Evolutionary conservation across 495 filamentous ascomycete species (phyloP).

Genomic region (Bacidia rubella): DNA sequence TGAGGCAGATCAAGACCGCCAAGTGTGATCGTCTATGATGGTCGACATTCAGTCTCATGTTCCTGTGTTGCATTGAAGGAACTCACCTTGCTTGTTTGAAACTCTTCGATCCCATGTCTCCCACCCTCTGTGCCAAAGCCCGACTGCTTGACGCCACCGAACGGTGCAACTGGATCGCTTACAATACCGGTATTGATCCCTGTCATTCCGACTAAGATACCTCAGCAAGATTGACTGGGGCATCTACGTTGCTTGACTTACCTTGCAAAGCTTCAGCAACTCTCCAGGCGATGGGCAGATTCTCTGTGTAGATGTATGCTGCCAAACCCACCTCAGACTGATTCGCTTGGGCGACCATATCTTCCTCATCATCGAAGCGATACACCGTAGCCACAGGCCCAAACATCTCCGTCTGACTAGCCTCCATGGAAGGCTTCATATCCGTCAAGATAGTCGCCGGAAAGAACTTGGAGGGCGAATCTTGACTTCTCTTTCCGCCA

Average conservation of each 20-base stretch:
- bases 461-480: constrained; percentile 43
- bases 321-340: constrained; percentile 22
- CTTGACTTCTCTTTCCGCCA: constrained; percentile 7
- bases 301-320: constrained; percentile 20
- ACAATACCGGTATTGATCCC: constrained; percentile 27
- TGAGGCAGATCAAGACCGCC: too few relatives aligned
- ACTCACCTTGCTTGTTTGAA: constrained; percentile 30
- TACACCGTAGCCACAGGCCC: constrained; percentile 22
- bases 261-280: constrained; percentile 17
- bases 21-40: too few relatives aligned
- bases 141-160: constrained; percentile 42
- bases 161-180: constrained; percentile 26
- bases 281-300: constrained; percentile 17
- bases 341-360: constrained; percentile 21
- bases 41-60: too few relatives aligned
- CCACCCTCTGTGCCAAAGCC: constrained; percentile 43
- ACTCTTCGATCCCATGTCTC: constrained; percentile 36
- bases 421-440: constrained; percentile 38
- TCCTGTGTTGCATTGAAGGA: too few relatives aligned
- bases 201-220: constrained; percentile 19
- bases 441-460: constrained; percentile 55
- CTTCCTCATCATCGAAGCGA: constrained; percentile 21
- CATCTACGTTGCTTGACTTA: not conserved
- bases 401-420: constrained; percentile 22
- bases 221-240: not conserved